phyloP scores from a whole-genome alignment of 306 rosid genomes.

The Hylodesmum podocarpum region DNA sequence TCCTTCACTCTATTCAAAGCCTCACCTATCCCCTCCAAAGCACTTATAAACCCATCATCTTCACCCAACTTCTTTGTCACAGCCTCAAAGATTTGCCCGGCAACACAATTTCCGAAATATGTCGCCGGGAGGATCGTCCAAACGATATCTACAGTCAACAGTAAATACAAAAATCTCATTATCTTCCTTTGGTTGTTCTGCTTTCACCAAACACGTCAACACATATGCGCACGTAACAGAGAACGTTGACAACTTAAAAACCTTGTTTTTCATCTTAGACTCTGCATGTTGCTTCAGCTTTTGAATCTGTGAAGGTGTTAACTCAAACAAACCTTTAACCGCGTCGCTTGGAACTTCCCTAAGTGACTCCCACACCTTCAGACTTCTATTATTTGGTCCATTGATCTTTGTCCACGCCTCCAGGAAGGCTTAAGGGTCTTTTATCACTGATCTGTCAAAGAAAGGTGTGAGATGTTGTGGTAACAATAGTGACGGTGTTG shows the following conservation, averaged over 20 bases:
- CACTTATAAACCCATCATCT: slow-evolving; percentile 20
- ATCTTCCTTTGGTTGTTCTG: neutral
- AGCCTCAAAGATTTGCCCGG: neutral
- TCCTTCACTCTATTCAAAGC: slow-evolving; percentile 20
- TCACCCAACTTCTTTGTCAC: neutral
- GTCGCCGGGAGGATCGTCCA: slow-evolving; percentile 36
- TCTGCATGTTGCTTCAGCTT: slow-evolving; percentile 23
- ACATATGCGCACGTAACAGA: slow-evolving; percentile 39
- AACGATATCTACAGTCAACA: slow-evolving; percentile 41
- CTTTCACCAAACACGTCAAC: slow-evolving; percentile 31
- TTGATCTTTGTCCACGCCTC: neutral
- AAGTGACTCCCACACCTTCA: neutral
- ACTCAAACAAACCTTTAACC: slow-evolving; percentile 16
- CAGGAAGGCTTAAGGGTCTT: neutral
- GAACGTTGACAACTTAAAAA: slow-evolving; percentile 22
- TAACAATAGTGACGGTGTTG: neutral
- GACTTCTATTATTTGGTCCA: slow-evolving; percentile 7
- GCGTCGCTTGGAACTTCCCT: neutral
- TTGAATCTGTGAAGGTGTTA: slow-evolving; percentile 1
- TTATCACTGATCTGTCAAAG: slow-evolving; percentile 8
- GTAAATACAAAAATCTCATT: neutral
- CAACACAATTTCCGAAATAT: slow-evolving; percentile 53
- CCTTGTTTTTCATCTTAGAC: neutral
- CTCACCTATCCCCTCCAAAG: slow-evolving; percentile 22
- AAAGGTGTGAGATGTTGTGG: slow-evolving; percentile 20